phyloP scores from a whole-genome alignment of 805 yeast species.

The Kregervanrija delftensis region DNA sequence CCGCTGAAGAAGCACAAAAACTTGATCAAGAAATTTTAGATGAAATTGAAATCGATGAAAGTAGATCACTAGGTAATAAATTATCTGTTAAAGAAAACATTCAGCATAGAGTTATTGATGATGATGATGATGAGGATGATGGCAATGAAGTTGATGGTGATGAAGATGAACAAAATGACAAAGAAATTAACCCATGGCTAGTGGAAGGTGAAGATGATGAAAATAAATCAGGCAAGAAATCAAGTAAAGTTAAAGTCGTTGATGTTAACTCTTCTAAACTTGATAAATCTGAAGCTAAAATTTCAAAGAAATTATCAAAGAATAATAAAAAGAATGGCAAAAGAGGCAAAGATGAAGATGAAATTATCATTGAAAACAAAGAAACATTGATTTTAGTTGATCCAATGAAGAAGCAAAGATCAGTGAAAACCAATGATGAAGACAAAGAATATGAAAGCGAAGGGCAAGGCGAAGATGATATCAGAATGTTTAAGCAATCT shows the following conservation, averaged over 20 bases:
- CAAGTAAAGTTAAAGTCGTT: constrained; percentile 40
- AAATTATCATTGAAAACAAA: constrained; percentile 39
- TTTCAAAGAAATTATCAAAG: constrained; percentile 26
- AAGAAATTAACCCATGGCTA: constrained; percentile 46
- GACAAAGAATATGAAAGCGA: constrained; percentile 36
- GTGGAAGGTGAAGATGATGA: constrained; percentile 22
- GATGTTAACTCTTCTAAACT: constrained; percentile 44
- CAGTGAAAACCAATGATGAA: constrained; percentile 3
- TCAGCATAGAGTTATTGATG: constrained; percentile 1
- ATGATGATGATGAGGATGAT: constrained; percentile 1
- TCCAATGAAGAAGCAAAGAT: constrained; percentile 21
- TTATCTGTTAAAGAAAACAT: constrained; percentile 19
- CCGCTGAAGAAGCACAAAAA: constrained; percentile 30
- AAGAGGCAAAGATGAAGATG: constrained; percentile 30
- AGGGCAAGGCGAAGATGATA: constrained; percentile 36
- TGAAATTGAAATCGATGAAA: constrained; percentile 46
- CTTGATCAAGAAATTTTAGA: constrained; percentile 30
- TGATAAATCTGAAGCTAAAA: constrained; percentile 41
- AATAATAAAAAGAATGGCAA: constrained; percentile 25
- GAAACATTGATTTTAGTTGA: constrained; percentile 51
- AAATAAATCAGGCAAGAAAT: constrained; percentile 25
- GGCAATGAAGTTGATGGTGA: constrained; percentile 8
- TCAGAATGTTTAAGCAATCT: constrained; percentile 64
- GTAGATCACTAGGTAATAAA: constrained; percentile 38
- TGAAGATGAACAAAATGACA: constrained; percentile 15